Percentiles rank a stretch among this genome's conserved stretches.
Conservation (phyloP, 192 early-diverging fungal genomes). For the Coemansia pectinata region DNA sequence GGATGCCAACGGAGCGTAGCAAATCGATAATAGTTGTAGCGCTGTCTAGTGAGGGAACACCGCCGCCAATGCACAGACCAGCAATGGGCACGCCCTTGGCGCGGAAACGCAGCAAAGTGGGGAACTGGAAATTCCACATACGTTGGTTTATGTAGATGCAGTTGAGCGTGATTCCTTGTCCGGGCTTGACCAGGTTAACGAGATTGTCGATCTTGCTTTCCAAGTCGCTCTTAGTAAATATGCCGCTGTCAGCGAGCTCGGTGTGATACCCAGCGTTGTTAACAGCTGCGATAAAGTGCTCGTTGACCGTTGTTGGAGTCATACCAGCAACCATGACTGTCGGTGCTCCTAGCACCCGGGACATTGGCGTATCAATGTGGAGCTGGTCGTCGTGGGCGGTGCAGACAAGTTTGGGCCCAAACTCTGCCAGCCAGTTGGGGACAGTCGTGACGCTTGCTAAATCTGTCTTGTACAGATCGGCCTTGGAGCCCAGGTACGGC, state of each 20-base stretch:
- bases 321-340: constrained; percentile 96
- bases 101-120: constrained; percentile 76
- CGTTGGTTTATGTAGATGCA: constrained; percentile 70
- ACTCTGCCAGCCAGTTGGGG: constrained; percentile 83
- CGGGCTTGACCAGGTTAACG: constrained; percentile 67
- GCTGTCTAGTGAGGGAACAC: constrained; percentile 85
- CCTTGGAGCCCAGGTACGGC: constrained; percentile 68
- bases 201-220: constrained; percentile 73
- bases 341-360: constrained; percentile 80
- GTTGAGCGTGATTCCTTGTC: constrained; percentile 90
- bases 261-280: constrained; percentile 89
- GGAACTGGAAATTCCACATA: constrained; percentile 84
- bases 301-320: constrained; percentile 84
- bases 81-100: constrained; percentile 84
- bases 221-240: constrained; percentile 73
- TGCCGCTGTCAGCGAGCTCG: constrained; percentile 90
- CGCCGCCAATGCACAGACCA: constrained; percentile 90
- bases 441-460: constrained; percentile 70
- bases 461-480: constrained; percentile 71
- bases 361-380: constrained; percentile 87
- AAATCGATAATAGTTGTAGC: constrained; percentile 78
- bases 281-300: constrained; percentile 77
- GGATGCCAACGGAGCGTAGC: constrained; percentile 74
- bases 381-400: constrained; percentile 58
- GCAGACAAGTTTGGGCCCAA: constrained; percentile 81